Evolutionary conservation across 139 green algal genomes (phyloP), one percentile per base, ranked within the genome.

Genomic region (Dunaliella primolecta): DNA sequence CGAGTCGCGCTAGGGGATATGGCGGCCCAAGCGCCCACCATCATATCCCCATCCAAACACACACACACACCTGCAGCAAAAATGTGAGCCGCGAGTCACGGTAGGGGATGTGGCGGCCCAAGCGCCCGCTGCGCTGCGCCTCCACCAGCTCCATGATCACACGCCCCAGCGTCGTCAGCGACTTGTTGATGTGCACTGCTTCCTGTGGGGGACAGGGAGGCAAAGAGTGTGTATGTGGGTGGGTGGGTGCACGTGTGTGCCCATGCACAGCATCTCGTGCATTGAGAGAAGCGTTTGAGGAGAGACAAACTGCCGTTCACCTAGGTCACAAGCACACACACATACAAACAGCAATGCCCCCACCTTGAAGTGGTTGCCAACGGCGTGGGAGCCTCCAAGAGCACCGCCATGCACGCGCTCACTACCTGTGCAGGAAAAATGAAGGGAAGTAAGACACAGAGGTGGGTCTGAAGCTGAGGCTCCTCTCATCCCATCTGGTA

Each of bases 1-100:
- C 32, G 92, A 97, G 92, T 99, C 96, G 11, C 97, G 87, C 91
- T 99, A 99, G 2, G 97, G 97, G 11, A 99, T 89, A 86, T 99
- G 97, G 85, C 90, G 34, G 81, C 82, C 30, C 86, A 81, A 56
- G 83, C 86, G 25, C 23, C 74, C n/a, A n/a, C 34, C 36, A 2
- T 86, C 81, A 86, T 96, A 91, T 15, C 87, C 84, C 80, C 30
- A 84, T 36, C 81, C 29, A 85, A 11, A 24, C 72, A n/a, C 46
- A 64, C 7, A 15, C 15, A 64, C 86, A 0, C 34, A 95, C 94
- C 92, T 98, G 95, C n/a, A 99, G 93, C 75, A 99, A 92, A 87
- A 97, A 98, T 0, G 97, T 99, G 27, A 99, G 94, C 81, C 96
- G 94, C 33, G 92, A 97, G 92, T 99, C 96, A 7, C 97, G 88